Base-by-base conservation (phyloP, 75 land plant species). In the Sequoia sempervirens region DNA sequence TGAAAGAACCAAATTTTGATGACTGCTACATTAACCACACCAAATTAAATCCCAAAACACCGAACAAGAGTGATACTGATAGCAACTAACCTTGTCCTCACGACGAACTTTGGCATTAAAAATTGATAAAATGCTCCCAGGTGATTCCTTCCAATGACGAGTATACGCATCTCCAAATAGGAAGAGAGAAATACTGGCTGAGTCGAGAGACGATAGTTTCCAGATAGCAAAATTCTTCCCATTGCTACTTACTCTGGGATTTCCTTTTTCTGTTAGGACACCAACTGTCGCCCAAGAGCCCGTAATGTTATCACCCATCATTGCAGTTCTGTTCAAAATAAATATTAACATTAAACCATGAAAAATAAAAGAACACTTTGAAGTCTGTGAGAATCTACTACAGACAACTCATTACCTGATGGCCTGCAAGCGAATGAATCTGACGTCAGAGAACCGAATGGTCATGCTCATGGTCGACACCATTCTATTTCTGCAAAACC, bases 111-210 rank as follows among this genome's bases (percentile, higher is more conserved):
- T 83, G 2, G 94, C 87, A 88, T 90, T 91, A 80, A 96, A 93
- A 23, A 95, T 79, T 32, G 96, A 78, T 78, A 93, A 90, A 7
- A 94, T 90, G 37, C 92, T 88, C 46, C 99, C 98, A 64, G 90
- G 87, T 20, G 86, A 64, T 82, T 94, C 94, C 41, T 92, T 91
- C 54, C 84, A 92, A 83, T 89, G 81, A 43, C 38, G 84, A 28
- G 86, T 53, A 84, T 94, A 96, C 37, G 99, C 94, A 87, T 93
- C 95, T 72, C 96, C 96, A 88, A 97, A 97, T 87, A 97, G 89
- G 87, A 96, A 96, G 41, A 93, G 84, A 20, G 95, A 90, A 73
- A 94, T 82, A 23, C 78, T 87, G 13, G 86, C 53, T 64, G 91
- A 91, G 82, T 92, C 91, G 66, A 97, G 87, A 72, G 91, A 90